These are phyloP conservation scores for Calycina herbarum DNA, from an alignment of 2,329 filamentous ascomycete species.

Conservation along the genomic window DNA sequence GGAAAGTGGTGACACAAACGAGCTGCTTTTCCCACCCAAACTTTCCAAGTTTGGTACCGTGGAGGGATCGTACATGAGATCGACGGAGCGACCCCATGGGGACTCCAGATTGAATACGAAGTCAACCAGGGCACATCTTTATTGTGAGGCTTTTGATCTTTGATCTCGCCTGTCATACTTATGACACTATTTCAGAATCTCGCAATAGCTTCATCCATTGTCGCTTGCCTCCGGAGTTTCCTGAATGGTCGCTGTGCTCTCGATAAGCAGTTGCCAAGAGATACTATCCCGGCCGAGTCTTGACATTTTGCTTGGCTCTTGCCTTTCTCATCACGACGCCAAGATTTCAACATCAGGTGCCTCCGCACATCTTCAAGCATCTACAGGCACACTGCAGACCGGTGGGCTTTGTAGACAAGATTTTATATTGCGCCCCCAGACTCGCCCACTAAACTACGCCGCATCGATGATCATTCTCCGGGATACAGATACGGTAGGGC, in stretches of 20 bases:
- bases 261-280: neutral
- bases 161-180: neutral
- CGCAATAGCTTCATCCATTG: neutral
- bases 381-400: neutral
- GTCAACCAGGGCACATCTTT: neutral
- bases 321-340: slow-evolving; percentile 10
- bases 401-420: neutral
- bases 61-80: no score
- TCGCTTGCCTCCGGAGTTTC: neutral
- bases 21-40: neutral
- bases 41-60: neutral
- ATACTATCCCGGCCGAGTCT: neutral
- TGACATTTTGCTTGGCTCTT: slow-evolving; percentile 11
- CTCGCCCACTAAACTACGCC: neutral
- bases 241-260: neutral
- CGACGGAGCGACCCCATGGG: neutral
- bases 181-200: neutral
- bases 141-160: neutral
- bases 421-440: neutral
- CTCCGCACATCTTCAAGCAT: neutral
- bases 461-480: neutral
- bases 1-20: neutral
- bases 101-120: neutral
- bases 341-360: slow-evolving; percentile 8
- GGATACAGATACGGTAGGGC: neutral